Conservation (phyloP, 2,329 filamentous ascomycete genomes). For the Rutstroemia sp. region DNA sequence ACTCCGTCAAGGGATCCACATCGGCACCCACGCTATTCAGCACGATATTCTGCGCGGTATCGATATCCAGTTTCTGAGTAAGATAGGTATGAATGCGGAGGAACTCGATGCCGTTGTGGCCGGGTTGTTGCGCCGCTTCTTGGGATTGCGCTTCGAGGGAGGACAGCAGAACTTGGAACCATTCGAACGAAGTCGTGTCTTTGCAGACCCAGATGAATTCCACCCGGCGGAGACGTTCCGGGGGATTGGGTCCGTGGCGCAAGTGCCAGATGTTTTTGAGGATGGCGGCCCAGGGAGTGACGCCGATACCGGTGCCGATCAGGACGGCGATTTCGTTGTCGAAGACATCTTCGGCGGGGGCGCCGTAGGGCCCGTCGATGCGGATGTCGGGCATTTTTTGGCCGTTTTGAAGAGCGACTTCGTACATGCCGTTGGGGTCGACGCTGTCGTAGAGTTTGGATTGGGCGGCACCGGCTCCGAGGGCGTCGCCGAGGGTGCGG, state of each 20-base stretch:
- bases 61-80: slow-evolving; percentile 84
- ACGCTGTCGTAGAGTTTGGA: slow-evolving; percentile 84
- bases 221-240: slow-evolving; percentile 80
- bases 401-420: slow-evolving; percentile 88
- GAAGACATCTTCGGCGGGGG: slow-evolving; percentile 95
- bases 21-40: slow-evolving; percentile 88
- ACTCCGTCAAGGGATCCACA: slow-evolving; percentile 84
- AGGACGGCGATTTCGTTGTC: slow-evolving; percentile 83
- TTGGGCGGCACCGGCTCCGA: slow-evolving; percentile 86
- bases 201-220: slow-evolving; percentile 99
- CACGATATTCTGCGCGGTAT: slow-evolving; percentile 94
- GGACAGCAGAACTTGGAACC: slow-evolving; percentile 92
- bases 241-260: slow-evolving; percentile 82
- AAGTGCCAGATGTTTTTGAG: slow-evolving; percentile 98
- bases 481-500: slow-evolving; percentile 80
- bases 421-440: slow-evolving; percentile 95
- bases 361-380: slow-evolving; percentile 93
- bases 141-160: slow-evolving; percentile 83
- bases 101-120: slow-evolving; percentile 70
- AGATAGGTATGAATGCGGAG: slow-evolving; percentile 97
- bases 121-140: slow-evolving; percentile 58
- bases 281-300: slow-evolving; percentile 80
- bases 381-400: slow-evolving; percentile 85
- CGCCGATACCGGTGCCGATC: slow-evolving; percentile 80
- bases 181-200: slow-evolving; percentile 92